phyloP scores from a whole-genome alignment of 75 land plant species.

The Sequoia sempervirens region DNA sequence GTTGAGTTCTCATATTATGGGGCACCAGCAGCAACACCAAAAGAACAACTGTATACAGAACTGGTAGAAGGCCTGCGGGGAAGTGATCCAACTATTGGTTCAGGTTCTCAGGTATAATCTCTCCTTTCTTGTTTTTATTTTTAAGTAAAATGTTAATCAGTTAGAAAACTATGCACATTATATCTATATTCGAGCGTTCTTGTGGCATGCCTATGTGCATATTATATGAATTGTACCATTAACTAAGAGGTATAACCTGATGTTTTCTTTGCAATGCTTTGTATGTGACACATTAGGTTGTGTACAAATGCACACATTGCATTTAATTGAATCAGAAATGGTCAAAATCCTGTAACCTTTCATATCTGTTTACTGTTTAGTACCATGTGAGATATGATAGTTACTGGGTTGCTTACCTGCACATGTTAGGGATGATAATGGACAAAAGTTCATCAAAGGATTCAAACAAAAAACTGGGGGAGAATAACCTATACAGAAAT shows the following conservation, averaged over 20 bases:
- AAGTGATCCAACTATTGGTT: slow-evolving; percentile 80
- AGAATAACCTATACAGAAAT: background rate
- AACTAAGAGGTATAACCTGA: no score
- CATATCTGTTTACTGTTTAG: background rate
- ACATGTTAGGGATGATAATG: background rate
- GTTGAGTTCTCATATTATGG: slow-evolving; percentile 94
- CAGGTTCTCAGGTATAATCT: slow-evolving; percentile 87
- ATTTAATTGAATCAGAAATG: background rate
- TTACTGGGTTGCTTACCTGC: background rate
- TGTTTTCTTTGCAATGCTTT: background rate
- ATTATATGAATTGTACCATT: background rate
- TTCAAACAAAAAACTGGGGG: background rate
- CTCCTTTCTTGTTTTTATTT: background rate
- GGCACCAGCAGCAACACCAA: slow-evolving; percentile 76
- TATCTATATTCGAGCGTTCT: background rate
- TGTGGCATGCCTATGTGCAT: background rate
- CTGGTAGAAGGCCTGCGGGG: slow-evolving; percentile 89
- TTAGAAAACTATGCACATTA: background rate
- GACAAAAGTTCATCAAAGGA: no score
- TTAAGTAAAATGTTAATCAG: background rate
- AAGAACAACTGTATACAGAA: slow-evolving; percentile 81
- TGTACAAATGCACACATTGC: background rate
- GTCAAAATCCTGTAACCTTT: background rate
- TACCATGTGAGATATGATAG: background rate
- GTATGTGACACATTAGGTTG: background rate